Evolutionary conservation across 2,329 filamentous ascomycete genomes (phyloP), one percentile per base, ranked within the genome.

Genomic region (Lachnellula willkommii): DNA sequence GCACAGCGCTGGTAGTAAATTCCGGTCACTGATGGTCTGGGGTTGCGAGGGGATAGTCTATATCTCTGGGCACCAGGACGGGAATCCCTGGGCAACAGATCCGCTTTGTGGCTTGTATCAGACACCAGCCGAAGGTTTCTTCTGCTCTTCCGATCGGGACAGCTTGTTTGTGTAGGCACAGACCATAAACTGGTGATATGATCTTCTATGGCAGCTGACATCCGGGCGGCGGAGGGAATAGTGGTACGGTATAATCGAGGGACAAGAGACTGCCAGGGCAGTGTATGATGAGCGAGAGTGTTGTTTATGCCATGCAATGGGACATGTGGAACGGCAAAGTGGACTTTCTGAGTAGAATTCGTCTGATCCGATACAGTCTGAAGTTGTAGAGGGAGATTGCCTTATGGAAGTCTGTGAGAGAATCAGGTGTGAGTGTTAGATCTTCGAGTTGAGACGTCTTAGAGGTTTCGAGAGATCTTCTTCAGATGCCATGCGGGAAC

Each of bases 191-290:
- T 74, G 65, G 70, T 70, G 65, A 76, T 77, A 72, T 72, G 75
- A 74, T 79, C 75, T 78, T 77, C 76, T 65, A 73, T 73, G 69
- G 74, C 73, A 71, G 76, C 72, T 68, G 73, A 79, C 79, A 82
- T 81, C 71, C 75, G 77, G 74, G 73, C 77, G 74, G 71, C 74
- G 55, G 56, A 51, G 42, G 43, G 17, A 24, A 47, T 17, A 36
- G 47, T 35, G n/a, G 50, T 47, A 46, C 12, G 36, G 20, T 32
- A 39, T 39, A 47, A 17, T 17, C 24, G 32, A 52, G 20, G 49
- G 42, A 39, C 45, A 14, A 39, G 39, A 52, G 47, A 51, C 8
- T 43, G 24, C 39, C 24, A 56, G 54, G 54, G 55, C 50, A 58
- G 50, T 47, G 50, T 57, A 39, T 45, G 57, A 51, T 53, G 48